phyloP scores from a whole-genome alignment of 2,329 filamentous ascomycete genomes.

The Penicillium griseofulvum region DNA sequence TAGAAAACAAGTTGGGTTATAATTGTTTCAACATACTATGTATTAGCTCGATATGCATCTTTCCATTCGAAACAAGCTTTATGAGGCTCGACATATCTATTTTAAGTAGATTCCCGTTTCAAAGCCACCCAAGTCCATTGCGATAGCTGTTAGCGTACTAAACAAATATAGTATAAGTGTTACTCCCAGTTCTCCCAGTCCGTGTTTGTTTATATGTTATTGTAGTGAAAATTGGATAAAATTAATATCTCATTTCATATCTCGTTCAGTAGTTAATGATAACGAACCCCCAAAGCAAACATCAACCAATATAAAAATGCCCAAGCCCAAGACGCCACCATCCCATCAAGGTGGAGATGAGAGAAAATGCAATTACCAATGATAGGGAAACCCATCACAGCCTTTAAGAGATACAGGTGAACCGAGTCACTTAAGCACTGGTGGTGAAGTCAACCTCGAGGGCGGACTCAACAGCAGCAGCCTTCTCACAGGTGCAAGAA shows the following conservation, averaged over 20 bases:
- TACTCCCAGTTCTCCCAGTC: too few species aligned
- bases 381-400: neutral
- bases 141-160: neutral
- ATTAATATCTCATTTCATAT: neutral
- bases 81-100: constrained; percentile 1
- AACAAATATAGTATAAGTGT: too few species aligned
- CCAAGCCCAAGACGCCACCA: constrained; percentile 5
- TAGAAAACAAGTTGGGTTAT: neutral
- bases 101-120: neutral
- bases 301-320: neutral
- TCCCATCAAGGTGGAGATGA: neutral
- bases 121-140: neutral
- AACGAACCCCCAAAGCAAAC: neutral
- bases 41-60: neutral
- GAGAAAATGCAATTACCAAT: constrained; percentile 10
- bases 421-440: constrained; percentile 37
- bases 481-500: constrained; percentile 81
- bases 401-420: neutral
- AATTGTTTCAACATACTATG: neutral
- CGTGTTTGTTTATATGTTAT: neutral
- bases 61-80: neutral
- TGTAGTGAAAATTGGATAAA: neutral
- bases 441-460: constrained; percentile 85
- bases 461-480: constrained; percentile 59
- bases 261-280: neutral